These are phyloP conservation scores for Penicillium antarcticum DNA, from an alignment of 495 filamentous ascomycete genomes.

Conservation along the genomic window DNA sequence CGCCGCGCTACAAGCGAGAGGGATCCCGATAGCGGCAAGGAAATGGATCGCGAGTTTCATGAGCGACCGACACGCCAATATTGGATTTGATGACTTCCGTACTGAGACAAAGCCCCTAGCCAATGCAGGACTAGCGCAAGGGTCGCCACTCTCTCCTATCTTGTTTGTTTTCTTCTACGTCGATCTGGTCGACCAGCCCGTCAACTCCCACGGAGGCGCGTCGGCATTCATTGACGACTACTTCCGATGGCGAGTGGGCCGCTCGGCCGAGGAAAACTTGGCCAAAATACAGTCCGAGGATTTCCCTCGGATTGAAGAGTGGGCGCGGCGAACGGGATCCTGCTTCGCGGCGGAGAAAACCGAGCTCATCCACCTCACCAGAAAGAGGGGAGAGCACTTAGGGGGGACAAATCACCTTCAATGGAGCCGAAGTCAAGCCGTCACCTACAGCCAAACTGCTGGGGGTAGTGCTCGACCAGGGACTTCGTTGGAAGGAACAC, in stretches of 20 bases:
- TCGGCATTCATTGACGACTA: too few relatives aligned
- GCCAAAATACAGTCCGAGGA: constrained; percentile 13
- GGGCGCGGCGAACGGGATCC: constrained; percentile 12
- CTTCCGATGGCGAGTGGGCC: constrained; percentile 15
- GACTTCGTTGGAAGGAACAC: too few relatives aligned
- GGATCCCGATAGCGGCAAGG: constrained; percentile 15
- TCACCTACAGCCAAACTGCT: too few relatives aligned
- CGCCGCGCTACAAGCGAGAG: constrained; percentile 8
- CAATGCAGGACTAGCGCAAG: constrained; percentile 24
- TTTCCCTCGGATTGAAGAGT: constrained; percentile 19
- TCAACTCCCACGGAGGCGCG: too few relatives aligned
- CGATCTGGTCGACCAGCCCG: constrained; percentile 20
- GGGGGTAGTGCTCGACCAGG: too few relatives aligned
- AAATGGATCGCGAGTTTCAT: too few relatives aligned
- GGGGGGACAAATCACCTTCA: too few relatives aligned
- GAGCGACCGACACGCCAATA: too few relatives aligned
- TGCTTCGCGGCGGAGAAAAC: constrained; percentile 23
- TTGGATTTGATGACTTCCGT: constrained; percentile 24
- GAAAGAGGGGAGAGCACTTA: constrained; percentile 8
- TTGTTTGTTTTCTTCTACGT: constrained; percentile 26
- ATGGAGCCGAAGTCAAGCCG: too few relatives aligned
- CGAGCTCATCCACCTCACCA: constrained; percentile 23
- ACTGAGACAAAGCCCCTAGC: constrained; percentile 7
- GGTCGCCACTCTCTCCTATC: constrained; percentile 24
- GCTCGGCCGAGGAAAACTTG: constrained; percentile 17